Evolutionary conservation across 1,284 basidiomycete species (phyloP), one percentile per base, ranked within the genome.

Genomic region (Pterulicium gracile): DNA sequence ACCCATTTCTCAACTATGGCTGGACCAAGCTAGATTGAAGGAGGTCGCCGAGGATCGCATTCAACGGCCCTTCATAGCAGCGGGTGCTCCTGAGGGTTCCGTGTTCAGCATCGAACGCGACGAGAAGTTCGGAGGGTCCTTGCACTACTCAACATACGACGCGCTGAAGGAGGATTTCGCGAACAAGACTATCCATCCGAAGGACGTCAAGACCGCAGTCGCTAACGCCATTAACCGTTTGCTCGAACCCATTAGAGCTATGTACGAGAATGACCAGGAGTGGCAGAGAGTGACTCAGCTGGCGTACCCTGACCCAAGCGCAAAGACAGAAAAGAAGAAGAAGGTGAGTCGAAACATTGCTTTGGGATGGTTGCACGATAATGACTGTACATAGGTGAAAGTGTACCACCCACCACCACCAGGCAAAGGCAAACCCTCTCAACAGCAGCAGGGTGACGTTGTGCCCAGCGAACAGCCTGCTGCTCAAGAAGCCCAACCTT

Each of bases 191-290:
- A 56, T 98, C 3, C 92, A 97, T 62, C 96, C 95, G 1, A 83
- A 81, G 22, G 96, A 98, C 62, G 67, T 99, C 55, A 99, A 98
- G 70, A 65, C 65, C 4, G 79, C 80, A 1, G 89, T 97, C 4
- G 72, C 78, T n/a, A 79, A 80, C 22, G 85, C 83, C 3, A 82
- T 98, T 56, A 74, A 77, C 54, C 68, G 68, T n/a, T 65, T 99
- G 22, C 67, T 98, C 32, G 79, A 77, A 22, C 95, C 95, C 0
- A 84, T 99, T 44, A 77, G 86, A 53, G 74, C 79, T 54, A 73
- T 79, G 44, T 96, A 89, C 56, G 76, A 83, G 54, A 75, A 67
- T 48, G 79, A 80, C 55, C 75, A 82, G 54, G 89, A 90, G 59
- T 98, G 92, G 81, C 77, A 88, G 62, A 75, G 75, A 58, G 69